Percentiles rank a stretch among this genome's conserved stretches.
Evolutionary conservation across 306 rosid species (phyloP).

Genomic region (Cyamopsis tetragonoloba): DNA sequence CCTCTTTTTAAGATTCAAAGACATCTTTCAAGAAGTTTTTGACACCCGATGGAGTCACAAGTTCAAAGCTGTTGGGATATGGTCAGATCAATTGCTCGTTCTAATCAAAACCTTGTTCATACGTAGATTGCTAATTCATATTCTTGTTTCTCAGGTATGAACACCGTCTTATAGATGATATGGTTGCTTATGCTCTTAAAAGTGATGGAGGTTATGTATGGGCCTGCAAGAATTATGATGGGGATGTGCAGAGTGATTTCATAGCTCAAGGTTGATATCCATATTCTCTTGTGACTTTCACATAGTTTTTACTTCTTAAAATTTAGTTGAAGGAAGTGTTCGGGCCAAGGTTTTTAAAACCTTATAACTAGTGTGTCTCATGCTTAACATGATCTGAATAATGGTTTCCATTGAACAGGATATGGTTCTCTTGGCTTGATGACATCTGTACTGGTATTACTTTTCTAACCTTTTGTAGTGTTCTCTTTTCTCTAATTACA

Average conservation of each 20-base stretch:
- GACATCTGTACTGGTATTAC: slow-evolving; percentile 45
- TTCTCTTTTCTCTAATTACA: neutral
- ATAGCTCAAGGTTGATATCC: slow-evolving; percentile 85
- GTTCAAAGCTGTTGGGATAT: slow-evolving; percentile 89
- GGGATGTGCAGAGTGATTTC: slow-evolving; percentile 98
- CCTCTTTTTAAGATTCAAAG: slow-evolving; percentile 76
- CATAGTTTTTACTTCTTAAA: slow-evolving; percentile 8
- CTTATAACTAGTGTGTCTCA: neutral
- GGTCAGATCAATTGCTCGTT: slow-evolving; percentile 48
- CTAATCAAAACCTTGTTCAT: slow-evolving; percentile 1
- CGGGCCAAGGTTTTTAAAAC: slow-evolving; percentile 3
- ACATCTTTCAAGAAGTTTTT: slow-evolving; percentile 94
- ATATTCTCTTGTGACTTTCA: slow-evolving; percentile 2
- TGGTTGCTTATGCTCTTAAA: slow-evolving; percentile 96
- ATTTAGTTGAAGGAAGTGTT: slow-evolving; percentile 1
- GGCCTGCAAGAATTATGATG: slow-evolving; percentile 99
- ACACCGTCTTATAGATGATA: slow-evolving; percentile 98
- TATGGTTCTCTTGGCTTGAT: slow-evolving; percentile 56
- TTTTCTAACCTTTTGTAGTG: neutral
- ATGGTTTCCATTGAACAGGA: slow-evolving; percentile 35
- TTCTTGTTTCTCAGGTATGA: slow-evolving; percentile 70
- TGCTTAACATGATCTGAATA: slow-evolving; percentile 3
- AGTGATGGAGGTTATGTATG: slow-evolving; percentile 99
- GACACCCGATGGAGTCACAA: slow-evolving; percentile 75
- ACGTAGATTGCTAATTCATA: slow-evolving; percentile 15